Evolutionary conservation across 345 rosid genomes (phyloP).

Genomic region (Gossypium sturtianum): DNA sequence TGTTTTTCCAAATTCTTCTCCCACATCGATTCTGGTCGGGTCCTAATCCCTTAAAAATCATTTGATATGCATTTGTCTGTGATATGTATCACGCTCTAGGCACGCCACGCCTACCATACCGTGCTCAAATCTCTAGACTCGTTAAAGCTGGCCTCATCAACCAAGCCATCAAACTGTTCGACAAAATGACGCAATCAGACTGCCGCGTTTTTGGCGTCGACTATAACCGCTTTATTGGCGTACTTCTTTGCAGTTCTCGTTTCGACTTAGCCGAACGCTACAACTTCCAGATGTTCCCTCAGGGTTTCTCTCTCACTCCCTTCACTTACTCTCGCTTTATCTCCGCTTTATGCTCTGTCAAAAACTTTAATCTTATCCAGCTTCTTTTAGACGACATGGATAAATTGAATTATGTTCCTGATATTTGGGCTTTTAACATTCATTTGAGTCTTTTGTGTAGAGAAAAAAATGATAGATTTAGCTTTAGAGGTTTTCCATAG

Average conservation of each 20-base stretch:
- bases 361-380: slow-evolving; percentile 48
- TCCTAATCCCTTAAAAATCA: background rate
- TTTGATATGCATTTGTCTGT: slow-evolving; percentile 40
- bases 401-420: slow-evolving; percentile 52
- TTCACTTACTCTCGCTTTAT: slow-evolving; percentile 90
- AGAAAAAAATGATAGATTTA: slow-evolving; percentile 39
- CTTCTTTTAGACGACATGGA: slow-evolving; percentile 65
- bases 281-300: slow-evolving; percentile 52
- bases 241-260: slow-evolving; percentile 49
- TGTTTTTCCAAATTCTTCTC: background rate
- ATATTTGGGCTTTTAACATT: slow-evolving; percentile 74
- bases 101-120: slow-evolving; percentile 79
- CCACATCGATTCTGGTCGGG: background rate
- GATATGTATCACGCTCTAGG: slow-evolving; percentile 86
- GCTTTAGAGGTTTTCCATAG: slow-evolving; percentile 56
- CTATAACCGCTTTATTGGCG: slow-evolving; percentile 85
- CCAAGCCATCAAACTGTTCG: slow-evolving; percentile 78
- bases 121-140: slow-evolving; percentile 49
- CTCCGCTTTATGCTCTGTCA: slow-evolving; percentile 64
- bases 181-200: slow-evolving; percentile 74
- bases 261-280: slow-evolving; percentile 66
- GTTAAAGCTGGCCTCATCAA: slow-evolving; percentile 76
- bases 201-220: slow-evolving; percentile 73
- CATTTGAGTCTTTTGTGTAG: slow-evolving; percentile 64
- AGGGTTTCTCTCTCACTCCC: slow-evolving; percentile 67